These are phyloP conservation scores for Nevesoporus exiguus DNA, from an alignment of 768 basidiomycete species.

Conservation along the genomic window DNA sequence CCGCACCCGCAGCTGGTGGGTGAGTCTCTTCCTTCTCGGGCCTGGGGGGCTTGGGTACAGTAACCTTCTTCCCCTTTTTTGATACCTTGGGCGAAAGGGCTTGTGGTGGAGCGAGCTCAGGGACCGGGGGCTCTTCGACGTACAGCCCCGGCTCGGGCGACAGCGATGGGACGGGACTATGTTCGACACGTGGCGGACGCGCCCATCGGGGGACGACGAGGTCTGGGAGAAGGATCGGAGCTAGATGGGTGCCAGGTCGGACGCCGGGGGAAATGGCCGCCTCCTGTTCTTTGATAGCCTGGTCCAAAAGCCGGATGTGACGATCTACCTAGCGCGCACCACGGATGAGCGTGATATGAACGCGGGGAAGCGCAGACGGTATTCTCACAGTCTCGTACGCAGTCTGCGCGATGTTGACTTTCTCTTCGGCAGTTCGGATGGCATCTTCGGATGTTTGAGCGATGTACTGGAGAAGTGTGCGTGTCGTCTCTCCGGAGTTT, in stretches of 20 bases:
- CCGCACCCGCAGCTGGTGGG: neutral
- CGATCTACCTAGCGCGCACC: constrained; percentile 58
- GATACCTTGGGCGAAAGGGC: constrained; percentile 13
- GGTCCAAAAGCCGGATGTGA: constrained; percentile 74
- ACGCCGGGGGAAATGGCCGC: constrained; percentile 50
- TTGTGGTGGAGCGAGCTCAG: constrained; percentile 11
- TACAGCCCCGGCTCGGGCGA: constrained; percentile 28
- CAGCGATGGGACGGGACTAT: constrained; percentile 41
- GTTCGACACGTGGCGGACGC: constrained; percentile 41
- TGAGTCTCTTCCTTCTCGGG: constrained; percentile 19
- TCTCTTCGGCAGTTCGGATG: constrained; percentile 67
- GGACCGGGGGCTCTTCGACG: constrained; percentile 10
- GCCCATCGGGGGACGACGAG: constrained; percentile 54
- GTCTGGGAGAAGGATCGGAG: constrained; percentile 58
- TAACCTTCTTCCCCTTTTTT: constrained; percentile 25
- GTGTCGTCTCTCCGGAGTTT: constrained; percentile 37
- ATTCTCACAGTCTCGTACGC: constrained; percentile 63
- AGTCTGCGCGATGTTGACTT: constrained; percentile 69
- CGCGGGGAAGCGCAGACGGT: neutral
- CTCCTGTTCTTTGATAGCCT: constrained; percentile 64
- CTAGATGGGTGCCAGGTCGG: constrained; percentile 51
- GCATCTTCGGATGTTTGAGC: constrained; percentile 59
- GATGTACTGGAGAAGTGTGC: constrained; percentile 53
- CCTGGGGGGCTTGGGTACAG: constrained; percentile 9
- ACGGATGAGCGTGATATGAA: neutral